Evolutionary conservation across 2,329 filamentous ascomycete species (phyloP).

Genomic region (Aureobasidium pullulans): DNA sequence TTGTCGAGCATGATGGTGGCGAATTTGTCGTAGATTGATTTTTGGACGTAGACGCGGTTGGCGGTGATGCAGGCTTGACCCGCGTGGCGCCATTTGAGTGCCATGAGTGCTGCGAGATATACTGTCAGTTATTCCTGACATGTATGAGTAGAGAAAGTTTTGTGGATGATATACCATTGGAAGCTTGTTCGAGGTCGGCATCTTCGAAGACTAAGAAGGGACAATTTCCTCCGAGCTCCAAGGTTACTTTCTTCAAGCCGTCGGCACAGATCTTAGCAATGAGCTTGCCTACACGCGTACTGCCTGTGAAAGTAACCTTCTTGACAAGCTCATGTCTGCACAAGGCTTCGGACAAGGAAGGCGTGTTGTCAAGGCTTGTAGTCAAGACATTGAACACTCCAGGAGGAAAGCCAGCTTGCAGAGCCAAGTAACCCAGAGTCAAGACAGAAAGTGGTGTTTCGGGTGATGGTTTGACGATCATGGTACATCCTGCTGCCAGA

Average conservation of each 20-base stretch:
- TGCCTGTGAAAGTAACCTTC: conserved; percentile 56
- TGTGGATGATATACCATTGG: conserved; percentile 31
- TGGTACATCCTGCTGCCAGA: conserved; percentile 64
- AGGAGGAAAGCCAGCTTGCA: conserved; percentile 49
- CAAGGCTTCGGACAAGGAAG: conserved; percentile 45
- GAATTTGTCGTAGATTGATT: conserved; percentile 55
- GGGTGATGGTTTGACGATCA: conserved; percentile 65
- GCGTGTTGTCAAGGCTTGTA: conserved; percentile 50
- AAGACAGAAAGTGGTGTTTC: conserved; percentile 56
- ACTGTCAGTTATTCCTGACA: not conserved
- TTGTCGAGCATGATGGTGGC: conserved; percentile 47
- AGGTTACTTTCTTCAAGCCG: conserved; percentile 56
- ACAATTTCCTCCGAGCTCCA: conserved; percentile 59
- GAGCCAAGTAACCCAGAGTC: conserved; percentile 47
- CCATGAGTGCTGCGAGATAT: conserved; percentile 31
- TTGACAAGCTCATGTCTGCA: conserved; percentile 53
- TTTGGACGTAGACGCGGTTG: conserved; percentile 59
- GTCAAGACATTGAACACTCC: conserved; percentile 57
- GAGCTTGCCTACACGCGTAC: conserved; percentile 55
- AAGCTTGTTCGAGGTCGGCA: conserved; percentile 52
- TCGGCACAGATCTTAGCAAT: conserved; percentile 53
- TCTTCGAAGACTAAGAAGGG: conserved; percentile 60
- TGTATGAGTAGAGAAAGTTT: not conserved
- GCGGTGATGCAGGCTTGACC: conserved; percentile 60
- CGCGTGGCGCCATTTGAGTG: conserved; percentile 51